Conservation (phyloP, 192 early-diverging fungal species). For the Backusella macrospora region DNA sequence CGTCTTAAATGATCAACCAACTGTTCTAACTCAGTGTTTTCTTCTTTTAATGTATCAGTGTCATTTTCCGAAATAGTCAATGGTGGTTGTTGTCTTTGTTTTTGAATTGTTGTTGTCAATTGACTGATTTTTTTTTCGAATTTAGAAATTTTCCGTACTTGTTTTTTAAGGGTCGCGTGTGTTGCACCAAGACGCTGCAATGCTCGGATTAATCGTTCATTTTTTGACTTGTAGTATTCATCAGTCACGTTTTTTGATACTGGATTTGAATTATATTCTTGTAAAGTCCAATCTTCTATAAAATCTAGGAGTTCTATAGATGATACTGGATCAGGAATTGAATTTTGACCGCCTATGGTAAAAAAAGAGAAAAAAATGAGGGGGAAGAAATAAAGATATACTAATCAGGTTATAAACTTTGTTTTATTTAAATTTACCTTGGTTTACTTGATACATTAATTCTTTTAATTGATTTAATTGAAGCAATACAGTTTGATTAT, state of each 20-base stretch:
- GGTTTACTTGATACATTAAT: background rate
- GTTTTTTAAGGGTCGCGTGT: background rate
- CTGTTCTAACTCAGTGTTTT: background rate
- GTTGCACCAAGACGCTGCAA: background rate
- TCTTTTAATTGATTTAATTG: background rate
- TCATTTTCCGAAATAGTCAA: background rate
- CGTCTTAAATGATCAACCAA: background rate
- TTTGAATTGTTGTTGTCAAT: background rate
- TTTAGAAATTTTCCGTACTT: background rate
- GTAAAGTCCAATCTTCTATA: background rate
- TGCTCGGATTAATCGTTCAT: slow-evolving; percentile 5
- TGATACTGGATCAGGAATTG: background rate
- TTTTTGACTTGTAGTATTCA: background rate
- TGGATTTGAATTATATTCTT: background rate
- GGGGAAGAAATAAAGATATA: background rate
- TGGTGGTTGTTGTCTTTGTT: too few relatives aligned
- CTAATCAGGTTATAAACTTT: background rate
- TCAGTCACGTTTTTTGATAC: background rate
- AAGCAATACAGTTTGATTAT: background rate
- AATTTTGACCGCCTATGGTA: background rate
- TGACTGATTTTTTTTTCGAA: background rate
- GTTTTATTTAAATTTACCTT: background rate
- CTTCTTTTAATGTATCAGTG: background rate
- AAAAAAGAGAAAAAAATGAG: background rate
- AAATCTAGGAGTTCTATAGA: background rate